Evolutionary conservation across 2,329 filamentous ascomycete species (phyloP).

Genomic region (Fusarium cicatricum): DNA sequence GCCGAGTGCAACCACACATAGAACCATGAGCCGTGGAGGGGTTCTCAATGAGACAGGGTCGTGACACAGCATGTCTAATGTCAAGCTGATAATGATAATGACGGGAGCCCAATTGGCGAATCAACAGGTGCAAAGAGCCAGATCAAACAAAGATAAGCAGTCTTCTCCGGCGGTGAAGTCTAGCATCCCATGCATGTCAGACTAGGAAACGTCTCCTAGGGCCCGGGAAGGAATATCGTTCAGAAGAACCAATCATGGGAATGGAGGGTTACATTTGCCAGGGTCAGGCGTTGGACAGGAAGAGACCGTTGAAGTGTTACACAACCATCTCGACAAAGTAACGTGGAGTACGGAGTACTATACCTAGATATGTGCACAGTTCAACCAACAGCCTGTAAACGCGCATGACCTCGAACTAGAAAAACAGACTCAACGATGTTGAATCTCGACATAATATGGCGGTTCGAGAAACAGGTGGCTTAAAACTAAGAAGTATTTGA

Average conservation of each 20-base stretch:
- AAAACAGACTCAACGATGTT: not conserved
- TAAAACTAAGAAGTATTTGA: not conserved
- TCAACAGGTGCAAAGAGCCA: not conserved
- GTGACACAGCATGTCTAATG: not conserved
- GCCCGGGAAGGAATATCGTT: not conserved
- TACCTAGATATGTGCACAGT: too few species aligned
- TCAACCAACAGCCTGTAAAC: too few species aligned
- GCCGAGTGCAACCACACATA: slow-evolving; percentile 22
- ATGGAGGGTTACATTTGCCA: slow-evolving; percentile 8
- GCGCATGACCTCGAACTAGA: not conserved
- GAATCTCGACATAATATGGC: too few species aligned
- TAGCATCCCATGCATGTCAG: slow-evolving; percentile 4
- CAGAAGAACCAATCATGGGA: slow-evolving; percentile 17
- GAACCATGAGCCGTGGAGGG: not conserved
- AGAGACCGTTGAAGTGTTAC: not conserved
- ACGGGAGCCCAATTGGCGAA: slow-evolving; percentile 1
- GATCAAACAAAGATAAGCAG: not conserved
- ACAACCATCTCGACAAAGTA: too few species aligned
- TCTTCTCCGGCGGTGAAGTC: slow-evolving; percentile 1
- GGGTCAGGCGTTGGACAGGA: not conserved
- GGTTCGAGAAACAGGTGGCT: slow-evolving; percentile 4
- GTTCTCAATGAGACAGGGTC: not conserved
- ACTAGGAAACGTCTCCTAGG: slow-evolving; percentile 1
- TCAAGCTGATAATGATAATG: not conserved
- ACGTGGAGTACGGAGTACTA: too few species aligned